Base-by-base conservation (phyloP, 2,329 filamentous ascomycete species). In the Grosmannia serpens region DNA sequence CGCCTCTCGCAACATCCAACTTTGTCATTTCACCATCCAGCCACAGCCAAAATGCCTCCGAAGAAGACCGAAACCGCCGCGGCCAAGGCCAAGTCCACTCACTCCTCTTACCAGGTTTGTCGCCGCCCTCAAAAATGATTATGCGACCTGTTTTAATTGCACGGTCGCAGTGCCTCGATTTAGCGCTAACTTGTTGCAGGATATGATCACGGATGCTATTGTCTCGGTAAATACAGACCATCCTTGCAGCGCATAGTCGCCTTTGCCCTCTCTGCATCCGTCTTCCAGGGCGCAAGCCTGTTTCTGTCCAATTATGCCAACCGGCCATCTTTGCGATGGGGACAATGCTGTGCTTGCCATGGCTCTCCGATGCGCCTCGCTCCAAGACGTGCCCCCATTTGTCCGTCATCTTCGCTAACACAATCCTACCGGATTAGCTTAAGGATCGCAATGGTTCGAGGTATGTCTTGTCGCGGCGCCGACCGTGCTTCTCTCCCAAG, bases 171-270 rank as follows among this genome's bases (percentile, higher is more conserved):
- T 26, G 10, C 17, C 2, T 20, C 31, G 41, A 13, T n/a, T 41
- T n/a, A 2, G 9, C 41, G 55, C 62, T 63, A 58, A 63, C 20
- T 20, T 3, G 2, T 41, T 62, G 41, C 61, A 84, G 81, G 80
- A 82, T 67, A 84, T 84, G 81, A 84, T 84, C 68, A 81, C 76
- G 57, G 80, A 84, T 69, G 81, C 79, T 58, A 84, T 84, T 68
- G 70, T 82, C 68, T 75, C 77, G 72, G 81, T 84, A 83, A 70
- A 75, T 78, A 66, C 63, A 61, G 61, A 65, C 63, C 57, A 11
- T 17, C 22, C 17, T 24, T 24, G 54, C 24, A 33, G 47, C 27
- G 51, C 38, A 49, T 31, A 29, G 3, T 20, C 8, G 50, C 20
- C 10, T 35, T 55, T 57, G 61, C 62, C 50, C 58, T 61, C 61